These are phyloP conservation scores for Friedmanniomyces endolithicus DNA, from an alignment of 495 filamentous ascomycete genomes.

Conservation along the genomic window DNA sequence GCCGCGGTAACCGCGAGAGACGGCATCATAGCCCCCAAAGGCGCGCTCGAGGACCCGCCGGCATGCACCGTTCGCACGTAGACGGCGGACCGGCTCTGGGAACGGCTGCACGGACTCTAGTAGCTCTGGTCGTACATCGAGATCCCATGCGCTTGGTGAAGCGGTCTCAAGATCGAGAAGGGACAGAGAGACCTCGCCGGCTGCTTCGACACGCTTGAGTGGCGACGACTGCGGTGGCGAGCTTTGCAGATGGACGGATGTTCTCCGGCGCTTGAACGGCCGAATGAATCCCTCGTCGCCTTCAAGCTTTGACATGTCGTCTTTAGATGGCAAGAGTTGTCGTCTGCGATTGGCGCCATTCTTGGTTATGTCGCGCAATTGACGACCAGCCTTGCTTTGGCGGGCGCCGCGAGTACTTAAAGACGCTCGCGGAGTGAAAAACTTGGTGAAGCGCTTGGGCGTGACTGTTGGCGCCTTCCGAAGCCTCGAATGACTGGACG, in stretches of 20 bases:
- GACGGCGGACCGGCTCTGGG: conserved; percentile 21
- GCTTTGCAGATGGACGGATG: conserved; percentile 36
- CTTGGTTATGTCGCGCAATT: conserved; percentile 53
- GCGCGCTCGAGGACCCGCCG: conserved; percentile 34
- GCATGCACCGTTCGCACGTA: conserved; percentile 17
- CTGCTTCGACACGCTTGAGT: conserved; percentile 27
- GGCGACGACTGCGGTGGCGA: conserved; percentile 48
- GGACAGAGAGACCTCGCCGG: conserved; percentile 16
- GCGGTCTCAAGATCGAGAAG: conserved; percentile 14
- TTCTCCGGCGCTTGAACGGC: conserved; percentile 36
- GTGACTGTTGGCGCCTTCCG: conserved; percentile 33
- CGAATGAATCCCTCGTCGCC: neutral
- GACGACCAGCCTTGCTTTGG: conserved; percentile 42
- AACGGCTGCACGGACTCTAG: conserved; percentile 7
- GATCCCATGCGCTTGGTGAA: conserved; percentile 10
- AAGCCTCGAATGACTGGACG: conserved; percentile 26
- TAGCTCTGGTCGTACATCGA: conserved; percentile 14
- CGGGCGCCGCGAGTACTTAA: conserved; percentile 28
- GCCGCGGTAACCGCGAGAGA: neutral
- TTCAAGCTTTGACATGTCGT: conserved; percentile 1
- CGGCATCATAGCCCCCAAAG: conserved; percentile 32
- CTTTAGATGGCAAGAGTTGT: conserved; percentile 12
- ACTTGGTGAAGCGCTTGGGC: conserved; percentile 51
- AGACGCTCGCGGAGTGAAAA: conserved; percentile 62
- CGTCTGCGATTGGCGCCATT: conserved; percentile 20